Evolutionary conservation across 1,284 basidiomycete species (phyloP).

Genomic region (Phylloporus sp.): DNA sequence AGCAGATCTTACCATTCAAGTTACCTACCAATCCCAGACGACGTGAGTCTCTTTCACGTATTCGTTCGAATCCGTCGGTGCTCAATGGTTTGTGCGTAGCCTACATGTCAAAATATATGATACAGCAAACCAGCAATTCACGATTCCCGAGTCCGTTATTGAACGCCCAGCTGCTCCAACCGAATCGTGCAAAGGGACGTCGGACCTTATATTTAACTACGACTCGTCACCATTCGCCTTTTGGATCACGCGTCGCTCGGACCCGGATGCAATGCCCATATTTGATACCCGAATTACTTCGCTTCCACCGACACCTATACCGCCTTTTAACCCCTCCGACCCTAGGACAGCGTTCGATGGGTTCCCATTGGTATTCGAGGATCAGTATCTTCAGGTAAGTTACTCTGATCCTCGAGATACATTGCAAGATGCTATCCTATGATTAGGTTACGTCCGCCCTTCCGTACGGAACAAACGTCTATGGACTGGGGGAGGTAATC

Average conservation of each 20-base stretch:
- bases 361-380: slow-evolving; percentile 79
- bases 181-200: slow-evolving; percentile 46
- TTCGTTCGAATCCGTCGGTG: neutral
- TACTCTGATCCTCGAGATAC: neutral
- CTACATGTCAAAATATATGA: slow-evolving; percentile 84
- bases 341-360: slow-evolving; percentile 61
- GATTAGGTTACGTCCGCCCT: slow-evolving; percentile 68
- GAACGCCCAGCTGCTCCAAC: slow-evolving; percentile 52
- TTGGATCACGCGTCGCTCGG: slow-evolving; percentile 76
- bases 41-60: slow-evolving; percentile 47
- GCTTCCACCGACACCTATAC: slow-evolving; percentile 62
- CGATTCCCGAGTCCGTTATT: slow-evolving; percentile 68
- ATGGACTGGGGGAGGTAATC: slow-evolving; percentile 80
- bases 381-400: slow-evolving; percentile 51
- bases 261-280: slow-evolving; percentile 63
- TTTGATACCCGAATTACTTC: slow-evolving; percentile 77
- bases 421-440: neutral
- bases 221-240: slow-evolving; percentile 74
- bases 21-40: slow-evolving; percentile 67
- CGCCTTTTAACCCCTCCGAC: slow-evolving; percentile 54
- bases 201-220: slow-evolving; percentile 76
- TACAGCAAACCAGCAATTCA: slow-evolving; percentile 70
- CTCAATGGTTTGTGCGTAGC: slow-evolving; percentile 42
- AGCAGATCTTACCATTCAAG: slow-evolving; percentile 65
- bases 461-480: slow-evolving; percentile 73